Evolutionary conservation across 2,329 filamentous ascomycete species (phyloP), one percentile per base, ranked within the genome.

Genomic region (Trichocomaceae sp.): DNA sequence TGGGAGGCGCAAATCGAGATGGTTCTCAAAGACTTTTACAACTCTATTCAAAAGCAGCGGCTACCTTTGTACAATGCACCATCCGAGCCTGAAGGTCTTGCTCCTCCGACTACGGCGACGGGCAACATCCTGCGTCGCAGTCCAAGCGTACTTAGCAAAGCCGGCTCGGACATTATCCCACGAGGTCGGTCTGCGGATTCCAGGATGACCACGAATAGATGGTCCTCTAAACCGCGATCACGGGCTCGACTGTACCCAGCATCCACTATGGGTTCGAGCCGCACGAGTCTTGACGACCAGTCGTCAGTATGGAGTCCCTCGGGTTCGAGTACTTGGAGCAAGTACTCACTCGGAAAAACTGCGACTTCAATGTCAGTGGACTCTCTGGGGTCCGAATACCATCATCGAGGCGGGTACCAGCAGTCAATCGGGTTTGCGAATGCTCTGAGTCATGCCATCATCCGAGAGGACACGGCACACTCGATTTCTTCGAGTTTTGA

Each of bases 361-460:
- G 85, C 95, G 59, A 90, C 90, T 0, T 92, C 90, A 2, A 88
- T 93, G 77, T 96, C 91, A 4, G 87, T 96, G 64, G 90, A 96
- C 67, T 96, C 91, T 1, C 85, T 97, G 62, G 86, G 85, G 19
- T 90, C 88, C 1, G 81, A 84, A 33, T 86, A 86, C 69, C 84
- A 83, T 5, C 84, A 83, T 5, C 82, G 85, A 47, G 84, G 83
- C 42, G 54, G 54, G 5, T 96, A 92, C 69, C 90, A 96, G 71
- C 91, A 96, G 72, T 95, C 90, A 0, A 96, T 99, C 66, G 93
- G 93, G 0, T 99, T 99, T 66, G 93, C 93, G 53, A 97, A 96
- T 69, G 93, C 93, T 3, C 79, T 99, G 10, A 96, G 90, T 63
- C 92, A 97, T 69, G 92, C 92, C 35, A 99, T 97, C 60, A 96